Percentiles rank a stretch among this genome's conserved stretches.
Conservation (phyloP, 805 yeast genomes). For the Zygoascus tannicola region DNA sequence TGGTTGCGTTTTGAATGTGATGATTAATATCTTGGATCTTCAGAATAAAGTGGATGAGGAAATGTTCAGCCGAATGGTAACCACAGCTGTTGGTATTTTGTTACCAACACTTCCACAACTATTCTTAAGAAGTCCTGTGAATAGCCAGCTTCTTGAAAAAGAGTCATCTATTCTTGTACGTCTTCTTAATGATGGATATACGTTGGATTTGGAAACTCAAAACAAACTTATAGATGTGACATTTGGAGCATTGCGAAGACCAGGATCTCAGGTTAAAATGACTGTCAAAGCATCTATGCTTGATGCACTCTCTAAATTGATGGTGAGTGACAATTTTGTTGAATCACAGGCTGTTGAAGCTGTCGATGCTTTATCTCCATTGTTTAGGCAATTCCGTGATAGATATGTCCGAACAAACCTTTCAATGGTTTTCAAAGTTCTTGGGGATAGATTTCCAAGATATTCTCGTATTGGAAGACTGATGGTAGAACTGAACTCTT, state of each 20-base stretch:
- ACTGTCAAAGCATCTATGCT: slow-evolving; percentile 49
- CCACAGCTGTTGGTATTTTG: slow-evolving; percentile 26
- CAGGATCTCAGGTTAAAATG: slow-evolving; percentile 41
- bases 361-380: slow-evolving; percentile 43
- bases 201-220: slow-evolving; percentile 48
- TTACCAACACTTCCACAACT: slow-evolving; percentile 16
- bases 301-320: slow-evolving; percentile 45
- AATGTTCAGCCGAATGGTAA: background rate
- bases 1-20: slow-evolving; percentile 46
- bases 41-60: background rate
- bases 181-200: slow-evolving; percentile 43
- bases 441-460: slow-evolving; percentile 44
- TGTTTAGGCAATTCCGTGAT: slow-evolving; percentile 53
- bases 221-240: slow-evolving; percentile 45
- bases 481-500: slow-evolving; percentile 63
- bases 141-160: slow-evolving; percentile 14
- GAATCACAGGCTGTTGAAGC: slow-evolving; percentile 16
- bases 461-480: slow-evolving; percentile 40
- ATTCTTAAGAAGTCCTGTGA: slow-evolving; percentile 10
- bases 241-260: slow-evolving; percentile 50
- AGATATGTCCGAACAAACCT: slow-evolving; percentile 53
- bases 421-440: slow-evolving; percentile 46
- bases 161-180: slow-evolving; percentile 18
- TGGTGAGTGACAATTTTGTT: slow-evolving; percentile 30
- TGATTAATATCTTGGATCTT: slow-evolving; percentile 15